phyloP scores from a whole-genome alignment of 352 stramenopile genomes.

The Saprolegnia diclina region DNA sequence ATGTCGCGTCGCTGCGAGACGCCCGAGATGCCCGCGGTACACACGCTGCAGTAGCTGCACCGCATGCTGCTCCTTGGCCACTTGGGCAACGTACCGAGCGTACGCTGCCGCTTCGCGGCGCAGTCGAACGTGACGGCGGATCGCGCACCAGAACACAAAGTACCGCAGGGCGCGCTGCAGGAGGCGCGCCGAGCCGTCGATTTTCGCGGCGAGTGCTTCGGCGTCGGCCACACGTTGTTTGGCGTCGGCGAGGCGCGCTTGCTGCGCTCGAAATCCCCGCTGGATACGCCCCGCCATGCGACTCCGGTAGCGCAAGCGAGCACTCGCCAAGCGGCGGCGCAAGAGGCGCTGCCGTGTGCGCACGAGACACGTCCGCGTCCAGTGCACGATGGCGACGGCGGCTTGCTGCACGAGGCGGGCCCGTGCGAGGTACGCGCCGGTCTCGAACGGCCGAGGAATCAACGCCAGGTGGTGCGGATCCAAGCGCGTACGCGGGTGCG shows the following conservation, averaged over 20 bases:
- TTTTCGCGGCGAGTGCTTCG: conserved; percentile 29
- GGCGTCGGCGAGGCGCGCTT: conserved; percentile 30
- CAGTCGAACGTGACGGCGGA: conserved; percentile 33
- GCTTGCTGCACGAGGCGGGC: conserved; percentile 27
- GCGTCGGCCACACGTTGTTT: conserved; percentile 22
- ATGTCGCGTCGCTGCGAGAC: conserved; percentile 29
- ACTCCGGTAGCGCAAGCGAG: conserved; percentile 40
- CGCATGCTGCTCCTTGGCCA: conserved; percentile 21
- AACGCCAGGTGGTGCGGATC: conserved; percentile 37
- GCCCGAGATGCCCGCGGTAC: conserved; percentile 38
- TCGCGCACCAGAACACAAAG: conserved; percentile 35
- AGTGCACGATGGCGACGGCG: conserved; percentile 1
- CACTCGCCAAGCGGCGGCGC: background rate
- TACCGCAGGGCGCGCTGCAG: conserved; percentile 33
- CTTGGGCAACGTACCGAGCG: background rate
- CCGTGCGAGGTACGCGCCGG: conserved; percentile 41
- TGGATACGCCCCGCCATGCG: conserved; percentile 45
- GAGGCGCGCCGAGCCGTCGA: conserved; percentile 32
- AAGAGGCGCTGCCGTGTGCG: conserved; percentile 5
- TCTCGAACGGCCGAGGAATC: conserved; percentile 41
- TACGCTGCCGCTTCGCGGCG: conserved; percentile 40
- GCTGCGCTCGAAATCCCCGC: conserved; percentile 36
- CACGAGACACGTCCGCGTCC: conserved; percentile 6
- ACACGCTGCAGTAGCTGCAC: conserved; percentile 38
- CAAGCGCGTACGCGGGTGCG: conserved; percentile 38